phyloP scores from a whole-genome alignment of 2,329 filamentous ascomycete species.

The Colletotrichum euphorbiae region DNA sequence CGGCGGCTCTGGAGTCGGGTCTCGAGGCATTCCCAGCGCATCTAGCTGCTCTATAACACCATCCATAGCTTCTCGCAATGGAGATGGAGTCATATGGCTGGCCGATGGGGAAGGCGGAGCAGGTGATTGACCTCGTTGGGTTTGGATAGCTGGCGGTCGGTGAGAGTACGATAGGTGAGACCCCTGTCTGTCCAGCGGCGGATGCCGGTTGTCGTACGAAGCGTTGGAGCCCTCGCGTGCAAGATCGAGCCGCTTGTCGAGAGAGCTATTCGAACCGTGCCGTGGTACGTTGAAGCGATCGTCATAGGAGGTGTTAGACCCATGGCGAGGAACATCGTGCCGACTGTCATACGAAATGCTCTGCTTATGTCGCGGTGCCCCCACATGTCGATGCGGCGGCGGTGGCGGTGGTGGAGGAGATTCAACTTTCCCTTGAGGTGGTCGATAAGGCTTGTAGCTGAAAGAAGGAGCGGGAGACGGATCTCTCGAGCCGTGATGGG shows the following conservation, averaged over 20 bases:
- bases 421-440: constrained; percentile 54
- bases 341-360: constrained; percentile 47
- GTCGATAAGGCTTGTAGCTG: constrained; percentile 48
- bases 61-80: constrained; percentile 94
- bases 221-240: constrained; percentile 47
- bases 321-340: constrained; percentile 50
- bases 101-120: constrained; percentile 75
- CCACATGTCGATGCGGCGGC: constrained; percentile 82
- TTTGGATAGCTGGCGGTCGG: constrained; percentile 59
- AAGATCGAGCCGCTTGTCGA: constrained; percentile 50
- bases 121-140: constrained; percentile 71
- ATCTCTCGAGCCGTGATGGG: constrained; percentile 49
- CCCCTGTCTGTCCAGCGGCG: constrained; percentile 50
- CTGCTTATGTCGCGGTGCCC: constrained; percentile 46
- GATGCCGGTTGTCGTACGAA: constrained; percentile 46
- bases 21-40: constrained; percentile 78
- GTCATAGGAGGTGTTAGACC: constrained; percentile 54
- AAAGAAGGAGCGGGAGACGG: constrained; percentile 53
- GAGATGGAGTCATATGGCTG: constrained; percentile 85
- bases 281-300: constrained; percentile 48
- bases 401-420: constrained; percentile 85
- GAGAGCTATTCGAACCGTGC: constrained; percentile 55
- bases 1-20: constrained; percentile 65
- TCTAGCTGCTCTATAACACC: constrained; percentile 96
- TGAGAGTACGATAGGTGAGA: constrained; percentile 52